phyloP scores from a whole-genome alignment of 148 eudicot species.

The Camellia japonica region DNA sequence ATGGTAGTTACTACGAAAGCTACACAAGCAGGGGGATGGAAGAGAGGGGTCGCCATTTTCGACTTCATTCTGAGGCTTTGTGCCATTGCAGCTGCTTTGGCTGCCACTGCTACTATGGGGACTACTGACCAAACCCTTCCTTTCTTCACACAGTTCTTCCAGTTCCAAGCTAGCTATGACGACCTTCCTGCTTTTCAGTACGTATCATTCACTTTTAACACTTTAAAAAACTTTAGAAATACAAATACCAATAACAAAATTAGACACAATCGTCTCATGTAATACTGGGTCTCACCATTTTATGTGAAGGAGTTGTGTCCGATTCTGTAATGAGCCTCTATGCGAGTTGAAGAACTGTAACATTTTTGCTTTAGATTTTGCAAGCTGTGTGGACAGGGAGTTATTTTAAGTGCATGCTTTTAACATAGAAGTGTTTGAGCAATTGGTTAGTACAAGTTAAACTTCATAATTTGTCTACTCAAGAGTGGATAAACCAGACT shows the following conservation, averaged over 20 bases:
- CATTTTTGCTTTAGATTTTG: too few species aligned
- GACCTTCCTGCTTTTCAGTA: conserved; percentile 81
- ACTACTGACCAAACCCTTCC: conserved; percentile 34
- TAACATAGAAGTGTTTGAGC: background rate
- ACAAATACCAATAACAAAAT: too few species aligned
- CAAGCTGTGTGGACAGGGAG: too few species aligned
- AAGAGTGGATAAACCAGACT: background rate
- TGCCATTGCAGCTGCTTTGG: conserved; percentile 62
- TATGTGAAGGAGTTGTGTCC: too few species aligned
- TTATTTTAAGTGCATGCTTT: too few species aligned
- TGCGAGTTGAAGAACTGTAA: too few species aligned
- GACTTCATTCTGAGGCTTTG: conserved; percentile 17
- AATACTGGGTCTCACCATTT: too few species aligned
- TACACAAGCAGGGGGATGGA: conserved; percentile 3
- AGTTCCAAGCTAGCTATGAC: conserved; percentile 68
- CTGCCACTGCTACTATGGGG: conserved; percentile 32
- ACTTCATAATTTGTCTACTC: too few species aligned
- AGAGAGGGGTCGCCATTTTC: conserved; percentile 25
- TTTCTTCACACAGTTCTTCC: conserved; percentile 78
- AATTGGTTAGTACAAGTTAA: background rate
- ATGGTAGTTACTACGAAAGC: background rate
- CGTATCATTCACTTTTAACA: background rate
- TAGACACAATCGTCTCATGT: too few species aligned
- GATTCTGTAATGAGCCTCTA: too few species aligned
- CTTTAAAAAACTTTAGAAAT: too few species aligned